Percentiles rank a stretch among this genome's conserved stretches.
These are phyloP conservation scores for Picea abies DNA, from an alignment of 83 land plant genomes.

Conservation along the genomic window DNA sequence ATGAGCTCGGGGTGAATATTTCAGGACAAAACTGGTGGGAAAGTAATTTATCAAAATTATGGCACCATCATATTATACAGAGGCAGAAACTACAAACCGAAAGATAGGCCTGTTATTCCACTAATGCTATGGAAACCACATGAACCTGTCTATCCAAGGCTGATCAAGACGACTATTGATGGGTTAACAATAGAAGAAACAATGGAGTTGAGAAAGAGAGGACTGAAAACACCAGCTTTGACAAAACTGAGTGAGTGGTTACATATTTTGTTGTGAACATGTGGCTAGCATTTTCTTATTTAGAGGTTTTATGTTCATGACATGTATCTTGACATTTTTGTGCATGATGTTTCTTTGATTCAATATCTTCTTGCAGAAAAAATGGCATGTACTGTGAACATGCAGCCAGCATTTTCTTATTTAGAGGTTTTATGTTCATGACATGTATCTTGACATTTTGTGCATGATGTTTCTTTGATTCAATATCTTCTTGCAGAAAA, in stretches of 20 bases:
- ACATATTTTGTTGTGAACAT: background rate
- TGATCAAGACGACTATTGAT: conserved; percentile 72
- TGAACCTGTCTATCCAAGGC: conserved; percentile 77
- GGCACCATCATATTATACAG: conserved; percentile 64
- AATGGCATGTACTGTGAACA: conserved; percentile 61
- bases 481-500: conserved; percentile 51
- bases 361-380: conserved; percentile 48
- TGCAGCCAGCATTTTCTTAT: background rate
- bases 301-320: background rate
- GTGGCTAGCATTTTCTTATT: background rate
- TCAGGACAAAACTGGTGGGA: conserved; percentile 91
- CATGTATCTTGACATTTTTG: background rate
- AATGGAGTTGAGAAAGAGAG: conserved; percentile 75
- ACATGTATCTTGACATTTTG: background rate
- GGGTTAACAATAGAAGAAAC: conserved; percentile 76
- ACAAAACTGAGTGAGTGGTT: conserved; percentile 62
- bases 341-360: conserved; percentile 53
- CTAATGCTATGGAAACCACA: conserved; percentile 90
- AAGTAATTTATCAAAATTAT: conserved; percentile 64
- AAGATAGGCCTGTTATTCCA: conserved; percentile 75
- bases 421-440: background rate
- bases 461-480: conserved; percentile 53
- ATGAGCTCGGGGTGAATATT: background rate
- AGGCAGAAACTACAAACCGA: conserved; percentile 77
- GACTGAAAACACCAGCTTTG: conserved; percentile 54